Evolutionary conservation across 106 monocot genomes (phyloP), one percentile per base, ranked within the genome.

Genomic region (Chionographis japonica): DNA sequence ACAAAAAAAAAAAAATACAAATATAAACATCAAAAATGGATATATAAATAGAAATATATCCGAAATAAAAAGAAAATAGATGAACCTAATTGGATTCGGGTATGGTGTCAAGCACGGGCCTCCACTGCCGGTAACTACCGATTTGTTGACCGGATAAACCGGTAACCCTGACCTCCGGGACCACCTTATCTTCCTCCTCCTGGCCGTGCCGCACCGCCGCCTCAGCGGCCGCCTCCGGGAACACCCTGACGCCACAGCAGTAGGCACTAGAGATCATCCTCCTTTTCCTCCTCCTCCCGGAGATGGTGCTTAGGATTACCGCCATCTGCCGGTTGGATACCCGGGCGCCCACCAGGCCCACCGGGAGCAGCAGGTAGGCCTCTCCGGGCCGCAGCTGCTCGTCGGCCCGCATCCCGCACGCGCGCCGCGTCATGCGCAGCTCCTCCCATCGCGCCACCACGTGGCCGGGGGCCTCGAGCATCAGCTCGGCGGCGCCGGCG

Each of bases 321-420:
- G 65, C 65, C 51, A 65, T 19, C 19, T 50, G 49, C 20, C 43
- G 7, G 15, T 50, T 50, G 17, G 65, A 20, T 11, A 50, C 13
- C 50, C 27, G 46, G 50, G 27, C 46, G 9, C 65, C 50, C 50
- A 43, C 51, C 9, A 19, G 17, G 4, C 19, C 50, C 14, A 39
- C 50, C 3, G 46, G 65, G 50, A 43, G 50, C 50, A 65, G 43
- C 6, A 65, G 65, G 51, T 65, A 65, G 65, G 50, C 65, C 9
- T 19, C 50, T n/a, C 65, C 62, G 12, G 62, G 13, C 4, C 62
- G 62, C 62, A 62, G 40, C 40, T 12, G 14, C 39, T 62, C 62
- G 62, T 62, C 62, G 62, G 62, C 62, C 38, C n/a, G 3, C 38
- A 62, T 40, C 15, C 40, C 13, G 3, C 15, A 2, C 8, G 6